Percentiles rank a stretch among this genome's conserved stretches.
Conservation (phyloP, 768 basidiomycete species). For the Dictyophora rubrovolvata region DNA sequence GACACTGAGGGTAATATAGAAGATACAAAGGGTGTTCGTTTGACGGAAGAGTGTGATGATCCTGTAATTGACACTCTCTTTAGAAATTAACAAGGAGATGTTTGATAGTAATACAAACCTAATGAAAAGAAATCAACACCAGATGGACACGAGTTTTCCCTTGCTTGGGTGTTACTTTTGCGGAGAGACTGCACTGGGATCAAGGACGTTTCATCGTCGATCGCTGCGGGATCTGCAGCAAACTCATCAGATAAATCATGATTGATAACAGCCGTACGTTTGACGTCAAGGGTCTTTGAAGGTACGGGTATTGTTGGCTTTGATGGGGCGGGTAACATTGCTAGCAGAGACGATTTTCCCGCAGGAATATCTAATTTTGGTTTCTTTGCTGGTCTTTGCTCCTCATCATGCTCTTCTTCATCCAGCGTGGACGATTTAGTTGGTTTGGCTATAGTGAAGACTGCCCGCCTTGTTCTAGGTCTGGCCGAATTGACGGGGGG, state of each 20-base stretch:
- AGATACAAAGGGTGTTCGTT: slow-evolving; percentile 29
- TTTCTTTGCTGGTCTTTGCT: slow-evolving; percentile 47
- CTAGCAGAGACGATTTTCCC: slow-evolving; percentile 53
- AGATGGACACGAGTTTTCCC: slow-evolving; percentile 21
- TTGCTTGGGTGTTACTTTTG: slow-evolving; percentile 2
- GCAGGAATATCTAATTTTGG: slow-evolving; percentile 40
- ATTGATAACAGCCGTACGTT: slow-evolving; percentile 6
- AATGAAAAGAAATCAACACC: slow-evolving; percentile 62
- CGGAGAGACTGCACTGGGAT: too few relatives aligned
- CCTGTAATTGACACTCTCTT: slow-evolving; percentile 17
- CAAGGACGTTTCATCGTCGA: too few relatives aligned
- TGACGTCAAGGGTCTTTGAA: slow-evolving; percentile 13
- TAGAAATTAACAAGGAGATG: slow-evolving; percentile 9
- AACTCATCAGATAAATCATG: neutral
- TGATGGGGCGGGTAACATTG: slow-evolving; percentile 71
- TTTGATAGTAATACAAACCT: slow-evolving; percentile 25
- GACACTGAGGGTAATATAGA: slow-evolving; percentile 29
- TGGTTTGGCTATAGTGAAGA: slow-evolving; percentile 32
- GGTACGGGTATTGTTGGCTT: slow-evolving; percentile 32
- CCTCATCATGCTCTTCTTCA: slow-evolving; percentile 29
- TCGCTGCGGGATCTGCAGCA: too few relatives aligned
- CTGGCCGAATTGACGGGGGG: slow-evolving; percentile 20
- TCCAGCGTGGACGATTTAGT: slow-evolving; percentile 36
- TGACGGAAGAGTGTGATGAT: slow-evolving; percentile 6
- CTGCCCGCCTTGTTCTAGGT: slow-evolving; percentile 18